Base-by-base conservation (phyloP, 352 stramenopile genomes). In the Pythium monospermum region DNA sequence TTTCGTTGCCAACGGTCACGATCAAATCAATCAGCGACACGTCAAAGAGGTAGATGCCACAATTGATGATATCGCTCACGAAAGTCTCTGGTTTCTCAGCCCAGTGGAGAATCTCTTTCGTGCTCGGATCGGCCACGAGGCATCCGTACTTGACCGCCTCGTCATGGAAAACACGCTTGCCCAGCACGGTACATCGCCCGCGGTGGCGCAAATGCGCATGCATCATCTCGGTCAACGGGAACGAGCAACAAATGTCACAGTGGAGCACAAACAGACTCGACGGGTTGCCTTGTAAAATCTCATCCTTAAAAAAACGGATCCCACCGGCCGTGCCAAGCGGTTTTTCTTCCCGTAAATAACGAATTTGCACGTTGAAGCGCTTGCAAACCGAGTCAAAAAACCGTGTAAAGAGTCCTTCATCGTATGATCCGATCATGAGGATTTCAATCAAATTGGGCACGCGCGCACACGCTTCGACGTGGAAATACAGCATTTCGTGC, bases 51-150 rank as follows among this genome's bases (percentile, higher is more conserved):
- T 95, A 95, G 56, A 95, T 87, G 12, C 85, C 85, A 41, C 85
- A 95, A 60, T 95, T 95, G 69, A 95, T 95, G 37, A 94, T 86
- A 59, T 95, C 83, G 57, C 85, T 95, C 35, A 95, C 85, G 59
- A 95, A 95, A 5, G 85, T 93, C 62, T 93, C 79, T 11, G 85
- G 85, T 38, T 95, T 95, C 48, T 95, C 85, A 7, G 85, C 85
- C 85, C 85, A 95, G 44, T 95, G 85, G 21, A 95, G 57, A 27
- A 95, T 88, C 71, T 95, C 81, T 38, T 88, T 90, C 13, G 63
- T 81, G 25, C 72, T 52, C 1, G 76, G 73, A 42, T 95, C 83
- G 18, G 73, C 71, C 30, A 95, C 85, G 7, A 95, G 67, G 57
- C 85, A 95, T 23, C 85, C 85, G 54, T 95, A 95, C 59, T 91